Conservation (phyloP, 2,329 filamentous ascomycete genomes). For the Fusarium sp. region DNA sequence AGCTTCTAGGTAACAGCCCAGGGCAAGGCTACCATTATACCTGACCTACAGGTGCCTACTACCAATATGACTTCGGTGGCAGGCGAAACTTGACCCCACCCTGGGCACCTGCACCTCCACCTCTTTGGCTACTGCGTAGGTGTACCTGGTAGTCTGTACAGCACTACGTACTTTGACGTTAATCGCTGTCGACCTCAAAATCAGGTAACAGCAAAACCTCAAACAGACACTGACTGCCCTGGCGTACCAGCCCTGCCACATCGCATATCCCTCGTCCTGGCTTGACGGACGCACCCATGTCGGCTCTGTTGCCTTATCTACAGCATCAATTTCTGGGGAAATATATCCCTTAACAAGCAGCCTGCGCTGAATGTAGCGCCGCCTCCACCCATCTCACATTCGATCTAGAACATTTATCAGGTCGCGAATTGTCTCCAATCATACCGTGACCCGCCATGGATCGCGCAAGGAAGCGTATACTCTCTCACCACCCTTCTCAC, state of each 20-base stretch:
- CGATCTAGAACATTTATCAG: constrained; percentile 27
- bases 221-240: constrained; percentile 7
- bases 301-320: constrained; percentile 49
- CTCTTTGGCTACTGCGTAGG: not conserved
- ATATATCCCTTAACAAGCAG: constrained; percentile 55
- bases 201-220: constrained; percentile 33
- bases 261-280: constrained; percentile 39
- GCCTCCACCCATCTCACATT: constrained; percentile 34
- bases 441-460: constrained; percentile 63
- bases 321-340: constrained; percentile 49
- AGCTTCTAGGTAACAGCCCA: not conserved
- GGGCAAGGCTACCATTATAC: not conserved
- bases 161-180: constrained; percentile 1
- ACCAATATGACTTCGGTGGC: not conserved
- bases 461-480: constrained; percentile 71
- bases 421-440: constrained; percentile 39
- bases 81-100: constrained; percentile 6
- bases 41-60: not conserved
- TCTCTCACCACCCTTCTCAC: not conserved
- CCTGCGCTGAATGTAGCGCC: constrained; percentile 59
- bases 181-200: constrained; percentile 29
- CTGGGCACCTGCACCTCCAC: constrained; percentile 19
- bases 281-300: constrained; percentile 51
- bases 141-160: not conserved
- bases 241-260: constrained; percentile 28